Evolutionary conservation across 169 alveolate species (phyloP).

Genomic region (Toxoplasma gondii): DNA sequence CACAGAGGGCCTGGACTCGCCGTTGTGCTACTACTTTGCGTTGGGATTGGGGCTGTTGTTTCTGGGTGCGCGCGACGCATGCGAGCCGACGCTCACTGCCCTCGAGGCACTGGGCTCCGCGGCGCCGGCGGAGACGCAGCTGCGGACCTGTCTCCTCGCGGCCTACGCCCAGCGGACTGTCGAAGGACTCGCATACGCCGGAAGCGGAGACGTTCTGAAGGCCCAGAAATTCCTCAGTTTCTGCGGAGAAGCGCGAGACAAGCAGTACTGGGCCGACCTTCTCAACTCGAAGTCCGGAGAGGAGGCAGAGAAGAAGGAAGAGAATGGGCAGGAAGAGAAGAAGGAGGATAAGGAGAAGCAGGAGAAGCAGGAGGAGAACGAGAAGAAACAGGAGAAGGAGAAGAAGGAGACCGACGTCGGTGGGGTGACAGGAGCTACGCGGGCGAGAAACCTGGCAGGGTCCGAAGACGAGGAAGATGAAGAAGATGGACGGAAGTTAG

Average conservation of each 20-base stretch:
- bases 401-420: slow-evolving; percentile 85
- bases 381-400: slow-evolving; percentile 35
- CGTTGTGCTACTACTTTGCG: slow-evolving; percentile 72
- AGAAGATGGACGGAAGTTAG: slow-evolving; percentile 47
- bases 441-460: background rate
- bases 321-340: slow-evolving; percentile 16
- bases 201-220: slow-evolving; percentile 97
- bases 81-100: slow-evolving; percentile 92
- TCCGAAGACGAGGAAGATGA: slow-evolving; percentile 57
- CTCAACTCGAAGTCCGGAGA: background rate
- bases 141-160: slow-evolving; percentile 42
- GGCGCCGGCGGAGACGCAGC: slow-evolving; percentile 70
- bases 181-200: slow-evolving; percentile 96
- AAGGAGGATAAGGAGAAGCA: background rate
- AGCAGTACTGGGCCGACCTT: slow-evolving; percentile 48
- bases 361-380: background rate
- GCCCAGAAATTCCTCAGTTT: slow-evolving; percentile 92
- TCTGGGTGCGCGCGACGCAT: slow-evolving; percentile 90
- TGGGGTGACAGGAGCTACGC: slow-evolving; percentile 52
- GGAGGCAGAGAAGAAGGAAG: background rate
- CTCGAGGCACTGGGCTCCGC: slow-evolving; percentile 80
- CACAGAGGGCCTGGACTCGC: slow-evolving; percentile 66
- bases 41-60: slow-evolving; percentile 92
- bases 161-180: slow-evolving; percentile 67
- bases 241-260: slow-evolving; percentile 63